Base-by-base conservation (phyloP, 2,329 filamentous ascomycete genomes). In the Fusarium staphyleae region DNA sequence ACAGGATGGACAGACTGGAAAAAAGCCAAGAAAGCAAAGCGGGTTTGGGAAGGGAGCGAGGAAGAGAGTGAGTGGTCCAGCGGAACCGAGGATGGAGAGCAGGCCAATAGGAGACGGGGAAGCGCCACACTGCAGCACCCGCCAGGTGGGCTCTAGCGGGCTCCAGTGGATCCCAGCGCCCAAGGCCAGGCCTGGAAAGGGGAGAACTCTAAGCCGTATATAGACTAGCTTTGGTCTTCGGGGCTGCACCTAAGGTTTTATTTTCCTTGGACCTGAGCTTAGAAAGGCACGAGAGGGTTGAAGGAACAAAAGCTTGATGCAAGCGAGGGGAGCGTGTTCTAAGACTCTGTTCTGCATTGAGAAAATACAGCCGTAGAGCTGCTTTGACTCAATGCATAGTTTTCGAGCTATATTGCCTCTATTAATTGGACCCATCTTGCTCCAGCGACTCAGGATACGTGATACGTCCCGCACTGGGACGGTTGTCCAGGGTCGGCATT, bases 81-180 rank as follows among this genome's bases (percentile, higher is more conserved):
- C 52, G 50, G 33, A 19, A 22, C 33, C 13, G 15, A 48, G 51
- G 60, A 55, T n/a, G 50, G 49, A 60, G 26, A 35, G 24, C 42
- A 33, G 48, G 30, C 63, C 64, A 66, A 66, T 57, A 56, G 60
- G 51, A 66, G 51, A 55, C 50, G 30, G 57, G 50, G 43, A 60
- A 36, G 48, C 51, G 52, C 51, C 62, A 52, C 55, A 45, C 44
- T 44, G 45, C 33, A 50, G 22, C 33, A 49, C 18, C 45, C 28
- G 18, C 26, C 26, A 50, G 48, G 46, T 43, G 58, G 50, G 36
- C 39, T 40, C 42, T 32, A 47, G 55, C 49, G 54, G 39, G 58
- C 22, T 59, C 22, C 5, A 37, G 58, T 49, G 58, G 58, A 6
- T 18, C 47, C 19, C 44, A 14, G 4, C 2, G 10, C 14, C 26